Evolutionary conservation across 2,329 filamentous ascomycete species (phyloP).

Genomic region (Trichoderma lentiforme): DNA sequence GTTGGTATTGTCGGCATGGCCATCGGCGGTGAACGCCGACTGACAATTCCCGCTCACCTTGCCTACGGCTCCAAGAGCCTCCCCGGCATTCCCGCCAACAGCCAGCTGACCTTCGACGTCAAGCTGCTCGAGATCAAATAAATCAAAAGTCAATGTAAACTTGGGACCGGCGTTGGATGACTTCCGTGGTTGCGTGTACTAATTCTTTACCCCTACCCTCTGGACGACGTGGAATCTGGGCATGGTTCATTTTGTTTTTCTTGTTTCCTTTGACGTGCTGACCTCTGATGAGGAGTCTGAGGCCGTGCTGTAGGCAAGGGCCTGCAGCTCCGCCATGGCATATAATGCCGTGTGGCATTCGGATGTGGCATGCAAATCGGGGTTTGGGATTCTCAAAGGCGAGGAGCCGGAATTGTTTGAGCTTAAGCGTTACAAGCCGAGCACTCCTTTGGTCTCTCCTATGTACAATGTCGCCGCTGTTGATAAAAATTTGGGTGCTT

Average conservation of each 20-base stretch:
- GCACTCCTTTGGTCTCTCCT: conserved; percentile 25
- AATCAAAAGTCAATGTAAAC: conserved; percentile 26
- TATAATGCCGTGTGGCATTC: not conserved
- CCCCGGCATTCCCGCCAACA: conserved; percentile 87
- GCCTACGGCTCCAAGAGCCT: conserved; percentile 84
- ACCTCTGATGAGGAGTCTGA: conserved; percentile 43
- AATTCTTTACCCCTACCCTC: conserved; percentile 2
- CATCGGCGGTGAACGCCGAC: conserved; percentile 86
- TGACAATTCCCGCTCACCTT: conserved; percentile 81
- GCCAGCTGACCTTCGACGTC: conserved; percentile 86
- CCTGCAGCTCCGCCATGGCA: conserved; percentile 1
- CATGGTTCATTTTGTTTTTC: conserved; percentile 20
- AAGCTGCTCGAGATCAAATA: conserved; percentile 84
- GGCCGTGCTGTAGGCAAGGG: conserved; percentile 35
- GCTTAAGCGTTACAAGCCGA: conserved; percentile 44
- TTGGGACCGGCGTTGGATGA: conserved; percentile 17
- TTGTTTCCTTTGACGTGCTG: conserved; percentile 28
- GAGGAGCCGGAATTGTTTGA: conserved; percentile 48
- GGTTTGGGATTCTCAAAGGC: conserved; percentile 32
- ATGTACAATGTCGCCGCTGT: conserved; percentile 10
- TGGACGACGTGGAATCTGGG: not conserved
- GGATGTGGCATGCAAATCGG: not conserved
- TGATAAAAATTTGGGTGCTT: not conserved
- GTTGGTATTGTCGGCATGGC: conserved; percentile 90
- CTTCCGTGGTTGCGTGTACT: conserved; percentile 17